Conservation (phyloP, 257 asterid species). For the Scutellaria barbata region DNA sequence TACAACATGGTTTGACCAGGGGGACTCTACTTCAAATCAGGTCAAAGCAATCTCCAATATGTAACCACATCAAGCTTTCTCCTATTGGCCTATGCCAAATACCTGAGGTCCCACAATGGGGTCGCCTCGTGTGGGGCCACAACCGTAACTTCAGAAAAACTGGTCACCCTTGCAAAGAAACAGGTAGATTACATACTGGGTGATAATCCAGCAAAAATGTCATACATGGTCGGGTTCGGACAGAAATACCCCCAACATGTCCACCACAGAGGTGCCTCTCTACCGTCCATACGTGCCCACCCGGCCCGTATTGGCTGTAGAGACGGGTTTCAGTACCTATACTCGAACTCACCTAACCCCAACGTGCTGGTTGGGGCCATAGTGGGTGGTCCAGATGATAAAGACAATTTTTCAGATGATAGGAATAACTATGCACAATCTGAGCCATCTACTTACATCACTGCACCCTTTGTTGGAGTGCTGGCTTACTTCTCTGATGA, state of each 20-base stretch:
- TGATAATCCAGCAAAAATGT: conserved; percentile 65
- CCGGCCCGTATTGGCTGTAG: conserved; percentile 52
- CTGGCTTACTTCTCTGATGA: conserved; percentile 65
- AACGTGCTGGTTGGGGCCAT: conserved; percentile 68
- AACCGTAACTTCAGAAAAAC: conserved; percentile 52
- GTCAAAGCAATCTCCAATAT: conserved; percentile 81
- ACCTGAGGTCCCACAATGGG: conserved; percentile 51
- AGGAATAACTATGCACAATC: conserved; percentile 69
- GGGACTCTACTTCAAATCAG: conserved; percentile 63
- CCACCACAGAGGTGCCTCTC: conserved; percentile 79
- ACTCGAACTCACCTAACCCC: conserved; percentile 63
- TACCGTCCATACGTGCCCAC: conserved; percentile 56
- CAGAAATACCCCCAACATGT: conserved; percentile 61
- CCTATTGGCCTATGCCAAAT: conserved; percentile 67
- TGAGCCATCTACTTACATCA: conserved; percentile 79
- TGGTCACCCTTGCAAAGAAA: conserved; percentile 54
- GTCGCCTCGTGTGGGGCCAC: conserved; percentile 58
- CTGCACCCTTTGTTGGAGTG: conserved; percentile 73
- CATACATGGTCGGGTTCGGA: conserved; percentile 90
- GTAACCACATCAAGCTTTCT: conserved; percentile 83
- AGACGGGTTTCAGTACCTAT: conserved; percentile 58
- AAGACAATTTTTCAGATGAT: conserved; percentile 58
- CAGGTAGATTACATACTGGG: conserved; percentile 92
- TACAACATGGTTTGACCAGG: conserved; percentile 44
- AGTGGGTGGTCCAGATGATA: conserved; percentile 75